phyloP scores from a whole-genome alignment of 148 eudicot species.

The Gaultheria prostrata region DNA sequence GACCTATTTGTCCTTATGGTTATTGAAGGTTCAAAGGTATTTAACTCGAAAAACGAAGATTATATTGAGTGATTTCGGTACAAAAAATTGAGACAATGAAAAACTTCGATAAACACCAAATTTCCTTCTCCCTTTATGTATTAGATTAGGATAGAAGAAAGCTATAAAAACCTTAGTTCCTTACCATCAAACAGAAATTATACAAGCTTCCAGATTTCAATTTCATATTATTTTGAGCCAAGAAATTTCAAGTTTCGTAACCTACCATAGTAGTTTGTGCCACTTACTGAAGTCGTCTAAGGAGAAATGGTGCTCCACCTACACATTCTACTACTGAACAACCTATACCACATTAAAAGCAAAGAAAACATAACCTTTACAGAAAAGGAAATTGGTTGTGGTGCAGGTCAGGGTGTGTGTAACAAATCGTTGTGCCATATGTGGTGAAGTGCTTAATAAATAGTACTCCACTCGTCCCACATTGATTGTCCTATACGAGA shows the following conservation, averaged over 20 bases:
- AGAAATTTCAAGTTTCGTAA: background rate
- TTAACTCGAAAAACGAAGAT: background rate
- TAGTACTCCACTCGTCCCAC: background rate
- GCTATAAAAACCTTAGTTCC: too few relatives aligned
- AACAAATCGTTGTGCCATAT: background rate
- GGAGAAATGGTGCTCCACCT: conserved; percentile 4
- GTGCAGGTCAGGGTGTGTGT: background rate
- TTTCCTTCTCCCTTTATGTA: background rate
- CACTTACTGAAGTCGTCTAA: background rate
- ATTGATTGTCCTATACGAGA: background rate
- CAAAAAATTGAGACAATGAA: background rate
- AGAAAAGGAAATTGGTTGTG: background rate
- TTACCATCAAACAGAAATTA: too few relatives aligned
- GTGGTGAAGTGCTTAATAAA: background rate
- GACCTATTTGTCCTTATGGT: background rate
- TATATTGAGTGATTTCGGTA: background rate
- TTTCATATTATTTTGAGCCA: too few relatives aligned
- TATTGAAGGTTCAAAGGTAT: background rate
- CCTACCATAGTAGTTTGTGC: background rate
- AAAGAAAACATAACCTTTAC: background rate
- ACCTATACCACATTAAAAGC: background rate
- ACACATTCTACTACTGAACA: background rate
- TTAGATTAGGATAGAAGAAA: background rate
- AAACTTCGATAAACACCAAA: background rate
- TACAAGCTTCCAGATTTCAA: too few relatives aligned